Percentiles rank a stretch among this genome's conserved stretches.
Conservation (phyloP, 2,329 filamentous ascomycete genomes). For the Aureobasidium subglaciale region DNA sequence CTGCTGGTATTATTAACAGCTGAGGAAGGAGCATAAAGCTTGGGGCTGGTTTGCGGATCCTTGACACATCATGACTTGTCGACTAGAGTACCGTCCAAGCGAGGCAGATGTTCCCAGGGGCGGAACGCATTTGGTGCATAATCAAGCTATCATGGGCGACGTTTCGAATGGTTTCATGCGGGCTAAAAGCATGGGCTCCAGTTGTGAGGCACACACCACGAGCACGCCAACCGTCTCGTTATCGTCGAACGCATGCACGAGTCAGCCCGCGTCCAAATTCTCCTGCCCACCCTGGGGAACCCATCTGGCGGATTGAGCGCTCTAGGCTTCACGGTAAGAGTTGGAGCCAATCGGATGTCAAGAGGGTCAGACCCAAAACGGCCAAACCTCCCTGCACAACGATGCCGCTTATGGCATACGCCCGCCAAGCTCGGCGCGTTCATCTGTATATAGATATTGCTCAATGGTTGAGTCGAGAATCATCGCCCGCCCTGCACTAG, state of each 20-base stretch:
- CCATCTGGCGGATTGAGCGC: not conserved
- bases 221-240: slow-evolving; percentile 11
- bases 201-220: slow-evolving; percentile 6
- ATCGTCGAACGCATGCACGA: slow-evolving; percentile 14
- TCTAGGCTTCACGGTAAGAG: not conserved
- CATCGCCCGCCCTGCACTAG: not conserved
- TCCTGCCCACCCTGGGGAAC: not conserved
- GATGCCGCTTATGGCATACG: slow-evolving; percentile 13
- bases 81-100: slow-evolving; percentile 12
- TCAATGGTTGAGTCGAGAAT: slow-evolving; percentile 1
- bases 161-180: slow-evolving; percentile 16
- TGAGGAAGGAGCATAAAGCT: slow-evolving; percentile 14
- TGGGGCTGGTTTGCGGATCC: slow-evolving; percentile 15
- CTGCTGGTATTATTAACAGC: slow-evolving; percentile 15
- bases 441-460: slow-evolving; percentile 5
- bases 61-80: slow-evolving; percentile 15
- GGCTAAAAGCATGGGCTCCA: slow-evolving; percentile 13
- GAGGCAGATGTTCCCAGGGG: slow-evolving; percentile 12
- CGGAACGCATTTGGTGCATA: slow-evolving; percentile 16
- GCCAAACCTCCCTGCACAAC: slow-evolving; percentile 9
- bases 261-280: slow-evolving; percentile 15
- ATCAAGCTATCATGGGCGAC: slow-evolving; percentile 18
- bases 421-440: not conserved
- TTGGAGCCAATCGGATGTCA: not conserved
- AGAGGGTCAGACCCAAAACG: slow-evolving; percentile 9